These are phyloP conservation scores for Colletotrichum sp. DNA, from an alignment of 2,329 filamentous ascomycete species.

Conservation along the genomic window DNA sequence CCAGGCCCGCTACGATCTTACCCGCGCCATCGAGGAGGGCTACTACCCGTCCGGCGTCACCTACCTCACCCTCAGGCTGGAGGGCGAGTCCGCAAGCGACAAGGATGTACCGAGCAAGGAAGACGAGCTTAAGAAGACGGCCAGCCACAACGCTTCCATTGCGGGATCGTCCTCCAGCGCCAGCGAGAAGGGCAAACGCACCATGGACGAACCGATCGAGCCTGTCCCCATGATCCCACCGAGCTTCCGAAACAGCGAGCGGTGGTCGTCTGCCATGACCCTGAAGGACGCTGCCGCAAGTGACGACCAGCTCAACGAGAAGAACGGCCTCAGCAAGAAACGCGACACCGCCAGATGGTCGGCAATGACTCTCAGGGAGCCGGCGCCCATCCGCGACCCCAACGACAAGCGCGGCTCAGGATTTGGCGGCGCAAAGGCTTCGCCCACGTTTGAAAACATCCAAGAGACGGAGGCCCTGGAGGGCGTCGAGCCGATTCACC, in stretches of 20 bases:
- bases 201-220: conserved; percentile 6
- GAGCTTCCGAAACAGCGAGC: conserved; percentile 16
- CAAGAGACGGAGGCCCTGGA: conserved; percentile 9
- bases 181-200: conserved; percentile 15
- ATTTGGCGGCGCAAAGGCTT: not conserved
- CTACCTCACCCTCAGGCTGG: conserved; percentile 15
- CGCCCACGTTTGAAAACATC: conserved; percentile 9
- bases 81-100: conserved; percentile 17
- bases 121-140: conserved; percentile 11
- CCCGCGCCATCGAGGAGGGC: conserved; percentile 17
- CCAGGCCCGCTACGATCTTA: conserved; percentile 17
- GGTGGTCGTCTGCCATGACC: conserved; percentile 17
- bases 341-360: conserved; percentile 16
- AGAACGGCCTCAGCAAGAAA: conserved; percentile 1
- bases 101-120: conserved; percentile 15
- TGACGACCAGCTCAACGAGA: not conserved
- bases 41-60: conserved; percentile 20
- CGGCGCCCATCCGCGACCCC: not conserved
- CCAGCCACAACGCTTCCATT: conserved; percentile 12
- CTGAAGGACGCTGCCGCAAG: conserved; percentile 1
- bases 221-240: conserved; percentile 16
- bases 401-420: conserved; percentile 12
- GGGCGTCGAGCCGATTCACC: not conserved
- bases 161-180: conserved; percentile 14
- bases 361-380: conserved; percentile 11